Conservation (phyloP, 257 asterid species). For the Solanum clarkiae region DNA sequence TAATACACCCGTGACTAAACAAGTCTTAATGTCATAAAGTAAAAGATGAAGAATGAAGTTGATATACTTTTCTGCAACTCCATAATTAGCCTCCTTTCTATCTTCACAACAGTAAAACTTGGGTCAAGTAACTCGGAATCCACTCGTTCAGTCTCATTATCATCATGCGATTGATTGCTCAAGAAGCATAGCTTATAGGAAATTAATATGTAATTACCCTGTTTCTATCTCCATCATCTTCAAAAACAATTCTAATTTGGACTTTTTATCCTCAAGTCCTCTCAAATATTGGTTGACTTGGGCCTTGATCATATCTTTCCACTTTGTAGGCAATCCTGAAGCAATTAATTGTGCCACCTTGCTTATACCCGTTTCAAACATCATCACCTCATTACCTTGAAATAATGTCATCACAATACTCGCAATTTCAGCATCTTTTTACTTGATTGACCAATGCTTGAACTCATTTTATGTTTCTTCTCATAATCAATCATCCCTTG, state of each 20-base stretch:
- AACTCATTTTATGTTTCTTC: neutral
- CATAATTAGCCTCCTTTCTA: too few relatives aligned
- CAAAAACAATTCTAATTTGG: neutral
- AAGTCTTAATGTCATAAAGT: too few relatives aligned
- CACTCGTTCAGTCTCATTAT: too few relatives aligned
- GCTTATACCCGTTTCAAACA: neutral
- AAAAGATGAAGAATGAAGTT: too few relatives aligned
- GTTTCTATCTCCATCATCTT: neutral
- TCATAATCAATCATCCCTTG: neutral
- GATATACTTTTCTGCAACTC: too few relatives aligned
- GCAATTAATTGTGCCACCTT: neutral
- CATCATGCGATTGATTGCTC: neutral
- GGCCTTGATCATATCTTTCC: neutral
- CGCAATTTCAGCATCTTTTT: too few relatives aligned
- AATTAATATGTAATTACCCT: neutral
- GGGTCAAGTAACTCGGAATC: too few relatives aligned
- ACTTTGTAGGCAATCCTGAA: neutral
- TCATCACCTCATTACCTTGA: neutral
- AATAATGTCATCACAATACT: neutral
- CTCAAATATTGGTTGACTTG: neutral
- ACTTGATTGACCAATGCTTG: too few relatives aligned
- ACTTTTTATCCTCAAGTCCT: neutral
- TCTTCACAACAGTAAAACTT: too few relatives aligned
- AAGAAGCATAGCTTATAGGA: neutral
- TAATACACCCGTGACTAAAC: too few relatives aligned